Percentiles rank a stretch among this genome's conserved stretches.
Evolutionary conservation across 192 early-diverging fungal genomes (phyloP).

Genomic region (Linnemannia zychae): DNA sequence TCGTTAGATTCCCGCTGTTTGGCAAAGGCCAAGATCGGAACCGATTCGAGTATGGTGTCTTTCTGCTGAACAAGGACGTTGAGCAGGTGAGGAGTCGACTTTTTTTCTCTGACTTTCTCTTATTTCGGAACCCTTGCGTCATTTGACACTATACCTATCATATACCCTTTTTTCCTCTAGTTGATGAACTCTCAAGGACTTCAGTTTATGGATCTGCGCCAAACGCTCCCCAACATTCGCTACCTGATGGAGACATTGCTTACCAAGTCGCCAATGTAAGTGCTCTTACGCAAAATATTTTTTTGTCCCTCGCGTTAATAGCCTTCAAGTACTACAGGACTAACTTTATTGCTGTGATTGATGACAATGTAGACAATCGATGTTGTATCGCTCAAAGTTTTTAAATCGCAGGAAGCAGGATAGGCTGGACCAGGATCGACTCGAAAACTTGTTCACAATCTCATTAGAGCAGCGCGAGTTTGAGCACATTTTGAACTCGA

Average conservation of each 20-base stretch:
- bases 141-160: too few relatives aligned
- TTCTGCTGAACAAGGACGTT: slow-evolving; percentile 88
- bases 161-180: slow-evolving; percentile 57
- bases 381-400: slow-evolving; percentile 40
- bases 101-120: slow-evolving; percentile 22
- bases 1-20: slow-evolving; percentile 81
- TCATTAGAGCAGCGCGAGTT: slow-evolving; percentile 40
- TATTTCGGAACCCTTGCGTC: too few relatives aligned
- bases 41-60: slow-evolving; percentile 88
- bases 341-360: neutral
- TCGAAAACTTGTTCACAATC: slow-evolving; percentile 35
- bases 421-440: slow-evolving; percentile 35
- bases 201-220: slow-evolving; percentile 74
- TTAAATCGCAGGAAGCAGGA: slow-evolving; percentile 35
- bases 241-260: slow-evolving; percentile 67
- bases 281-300: neutral
- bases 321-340: too few relatives aligned
- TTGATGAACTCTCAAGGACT: slow-evolving; percentile 77
- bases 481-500: slow-evolving; percentile 21
- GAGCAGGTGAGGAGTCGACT: slow-evolving; percentile 72
- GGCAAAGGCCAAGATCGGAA: slow-evolving; percentile 73
- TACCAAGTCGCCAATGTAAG: slow-evolving; percentile 57
- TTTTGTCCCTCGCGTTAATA: too few relatives aligned
- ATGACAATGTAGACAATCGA: slow-evolving; percentile 37
- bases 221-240: slow-evolving; percentile 80